These are phyloP conservation scores for Torulaspora indica DNA, from an alignment of 805 yeast species.

Conservation along the genomic window DNA sequence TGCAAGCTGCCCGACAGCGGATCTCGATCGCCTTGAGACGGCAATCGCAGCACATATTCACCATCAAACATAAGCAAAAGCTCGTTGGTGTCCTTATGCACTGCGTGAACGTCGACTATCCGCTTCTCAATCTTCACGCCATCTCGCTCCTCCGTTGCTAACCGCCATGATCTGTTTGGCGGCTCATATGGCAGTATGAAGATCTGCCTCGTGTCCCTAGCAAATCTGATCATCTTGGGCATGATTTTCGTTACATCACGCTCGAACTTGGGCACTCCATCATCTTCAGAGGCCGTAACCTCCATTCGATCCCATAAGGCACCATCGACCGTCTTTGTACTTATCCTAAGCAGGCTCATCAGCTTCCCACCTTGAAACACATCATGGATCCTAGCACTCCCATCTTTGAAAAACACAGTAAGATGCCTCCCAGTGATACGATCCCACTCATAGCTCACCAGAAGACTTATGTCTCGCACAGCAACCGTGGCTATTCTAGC, in stretches of 20 bases:
- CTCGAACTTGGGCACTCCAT: slow-evolving; percentile 10
- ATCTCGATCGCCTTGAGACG: not conserved
- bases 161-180: slow-evolving; percentile 19
- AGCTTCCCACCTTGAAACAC: slow-evolving; percentile 26
- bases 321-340: slow-evolving; percentile 9
- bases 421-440: slow-evolving; percentile 35
- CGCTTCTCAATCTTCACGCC: not conserved
- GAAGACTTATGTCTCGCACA: slow-evolving; percentile 20
- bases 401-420: slow-evolving; percentile 44
- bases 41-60: slow-evolving; percentile 11
- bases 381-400: slow-evolving; percentile 50
- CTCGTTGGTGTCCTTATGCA: slow-evolving; percentile 15
- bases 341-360: slow-evolving; percentile 20
- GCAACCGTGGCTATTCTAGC: slow-evolving; percentile 19
- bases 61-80: slow-evolving; percentile 21
- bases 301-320: slow-evolving; percentile 23
- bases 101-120: slow-evolving; percentile 22
- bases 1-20: not conserved
- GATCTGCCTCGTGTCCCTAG: slow-evolving; percentile 17
- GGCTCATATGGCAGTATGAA: slow-evolving; percentile 18
- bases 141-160: slow-evolving; percentile 5
- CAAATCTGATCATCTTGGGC: slow-evolving; percentile 24
- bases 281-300: not conserved
- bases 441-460: slow-evolving; percentile 28
- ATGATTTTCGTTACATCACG: slow-evolving; percentile 18